phyloP scores from a whole-genome alignment of 2,329 filamentous ascomycete species.

The Fusarium mangiferae region DNA sequence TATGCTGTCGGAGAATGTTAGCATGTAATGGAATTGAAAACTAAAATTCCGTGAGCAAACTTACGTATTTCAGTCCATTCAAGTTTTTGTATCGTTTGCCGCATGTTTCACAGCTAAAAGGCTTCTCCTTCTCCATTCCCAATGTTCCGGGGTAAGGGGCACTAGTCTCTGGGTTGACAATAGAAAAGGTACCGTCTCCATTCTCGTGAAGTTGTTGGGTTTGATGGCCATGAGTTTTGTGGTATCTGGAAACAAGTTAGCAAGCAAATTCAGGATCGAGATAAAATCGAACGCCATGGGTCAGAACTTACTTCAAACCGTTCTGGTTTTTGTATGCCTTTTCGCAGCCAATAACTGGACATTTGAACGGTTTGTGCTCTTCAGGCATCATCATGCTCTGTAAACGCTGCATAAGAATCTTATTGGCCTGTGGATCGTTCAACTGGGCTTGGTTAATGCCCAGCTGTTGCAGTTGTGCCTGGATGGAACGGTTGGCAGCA shows the following conservation, averaged over 20 bases:
- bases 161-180: constrained; percentile 95
- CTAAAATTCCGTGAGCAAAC: constrained; percentile 45
- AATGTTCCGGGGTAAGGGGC: constrained; percentile 94
- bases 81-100: constrained; percentile 99
- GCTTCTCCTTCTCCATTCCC: constrained; percentile 99
- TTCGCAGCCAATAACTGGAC: constrained; percentile 96
- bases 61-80: constrained; percentile 94
- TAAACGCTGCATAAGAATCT: constrained; percentile 65
- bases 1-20: constrained; percentile 64
- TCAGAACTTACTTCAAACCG: constrained; percentile 82
- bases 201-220: constrained; percentile 98
- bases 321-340: constrained; percentile 99
- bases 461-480: constrained; percentile 76
- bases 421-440: constrained; percentile 78
- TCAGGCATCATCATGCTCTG: constrained; percentile 77
- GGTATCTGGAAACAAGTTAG: constrained; percentile 62
- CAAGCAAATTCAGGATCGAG: background rate
- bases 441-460: constrained; percentile 82
- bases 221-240: constrained; percentile 89
- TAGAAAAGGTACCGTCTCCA: constrained; percentile 95
- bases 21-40: constrained; percentile 15
- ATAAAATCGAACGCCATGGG: background rate
- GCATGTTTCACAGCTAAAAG: constrained; percentile 95
- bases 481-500: constrained; percentile 70
- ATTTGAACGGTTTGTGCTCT: constrained; percentile 97